phyloP scores from a whole-genome alignment of 768 basidiomycete genomes.

The Sutorius australiensis region DNA sequence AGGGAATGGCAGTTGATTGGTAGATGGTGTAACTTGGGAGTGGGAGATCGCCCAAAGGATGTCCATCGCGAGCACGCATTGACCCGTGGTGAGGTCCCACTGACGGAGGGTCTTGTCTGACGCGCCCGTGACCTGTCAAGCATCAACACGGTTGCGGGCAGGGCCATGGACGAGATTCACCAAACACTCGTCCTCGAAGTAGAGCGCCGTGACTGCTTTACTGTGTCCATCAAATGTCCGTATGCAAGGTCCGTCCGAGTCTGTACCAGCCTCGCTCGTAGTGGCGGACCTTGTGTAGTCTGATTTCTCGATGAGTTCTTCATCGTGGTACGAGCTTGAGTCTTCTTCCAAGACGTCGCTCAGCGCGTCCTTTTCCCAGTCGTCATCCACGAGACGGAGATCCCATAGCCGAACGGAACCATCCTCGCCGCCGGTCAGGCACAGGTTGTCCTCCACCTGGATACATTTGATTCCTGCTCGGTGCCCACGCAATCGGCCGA shows the following conservation, averaged over 20 bases:
- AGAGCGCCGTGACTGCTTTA: conserved; percentile 88
- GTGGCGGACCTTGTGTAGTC: conserved; percentile 41
- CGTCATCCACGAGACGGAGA: conserved; percentile 76
- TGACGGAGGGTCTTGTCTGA: conserved; percentile 98
- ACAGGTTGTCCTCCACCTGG: conserved; percentile 90
- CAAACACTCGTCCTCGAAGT: conserved; percentile 92
- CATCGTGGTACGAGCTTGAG: conserved; percentile 35
- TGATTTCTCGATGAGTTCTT: conserved; percentile 36
- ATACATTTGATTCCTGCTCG: conserved; percentile 78
- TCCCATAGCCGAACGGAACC: conserved; percentile 89
- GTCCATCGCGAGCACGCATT: conserved; percentile 99
- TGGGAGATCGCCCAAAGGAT: conserved; percentile 99
- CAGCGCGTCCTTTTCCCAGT: conserved; percentile 50
- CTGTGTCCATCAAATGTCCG: conserved; percentile 86
- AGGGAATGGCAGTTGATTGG: conserved; percentile 44
- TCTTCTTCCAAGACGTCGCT: conserved; percentile 66
- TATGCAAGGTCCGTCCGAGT: conserved; percentile 51
- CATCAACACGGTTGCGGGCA: conserved; percentile 14
- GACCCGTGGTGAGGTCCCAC: conserved; percentile 96
- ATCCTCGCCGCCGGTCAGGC: conserved; percentile 88
- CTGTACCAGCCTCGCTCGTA: conserved; percentile 40
- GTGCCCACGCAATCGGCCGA: conserved; percentile 83
- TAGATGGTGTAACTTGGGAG: conserved; percentile 49
- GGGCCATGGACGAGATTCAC: conserved; percentile 41
- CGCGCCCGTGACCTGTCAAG: conserved; percentile 86